Percentiles rank a stretch among this genome's conserved stretches.
Evolutionary conservation across 2,329 filamentous ascomycete genomes (phyloP).

Genomic region (Colletotrichum tropicicola): DNA sequence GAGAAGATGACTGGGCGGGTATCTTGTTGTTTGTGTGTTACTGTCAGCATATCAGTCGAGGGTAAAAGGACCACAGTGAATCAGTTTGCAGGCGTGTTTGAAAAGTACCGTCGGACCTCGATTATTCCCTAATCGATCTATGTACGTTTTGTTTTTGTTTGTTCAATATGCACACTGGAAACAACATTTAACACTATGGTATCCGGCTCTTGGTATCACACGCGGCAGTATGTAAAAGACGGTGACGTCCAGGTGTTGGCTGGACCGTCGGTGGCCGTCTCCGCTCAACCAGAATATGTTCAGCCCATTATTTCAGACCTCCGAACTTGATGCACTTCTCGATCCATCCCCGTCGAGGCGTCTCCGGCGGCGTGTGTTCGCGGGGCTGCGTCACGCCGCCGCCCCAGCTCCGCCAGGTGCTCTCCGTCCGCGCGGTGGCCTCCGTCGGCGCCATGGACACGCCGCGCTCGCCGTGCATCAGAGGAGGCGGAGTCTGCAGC

Average conservation of each 20-base stretch:
- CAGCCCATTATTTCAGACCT: slow-evolving; percentile 16
- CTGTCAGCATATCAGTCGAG: neutral
- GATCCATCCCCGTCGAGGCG: slow-evolving; percentile 23
- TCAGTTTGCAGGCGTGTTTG: too few species aligned
- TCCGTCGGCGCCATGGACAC: slow-evolving; percentile 29
- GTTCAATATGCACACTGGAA: slow-evolving; percentile 26
- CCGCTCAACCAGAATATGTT: neutral
- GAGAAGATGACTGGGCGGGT: neutral
- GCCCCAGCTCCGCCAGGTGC: slow-evolving; percentile 31
- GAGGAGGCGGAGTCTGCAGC: neutral
- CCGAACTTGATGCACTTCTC: slow-evolving; percentile 30
- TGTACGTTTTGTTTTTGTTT: neutral
- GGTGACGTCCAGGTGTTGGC: too few species aligned
- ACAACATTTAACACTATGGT: slow-evolving; percentile 15
- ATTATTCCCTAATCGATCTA: neutral
- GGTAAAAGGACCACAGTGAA: neutral
- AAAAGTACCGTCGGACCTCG: neutral
- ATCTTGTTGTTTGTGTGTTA: too few species aligned
- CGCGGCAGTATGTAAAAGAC: neutral
- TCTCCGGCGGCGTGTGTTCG: neutral
- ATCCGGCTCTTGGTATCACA: neutral
- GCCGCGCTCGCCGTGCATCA: slow-evolving; percentile 15
- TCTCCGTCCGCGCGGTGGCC: slow-evolving; percentile 17
- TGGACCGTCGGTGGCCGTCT: neutral
- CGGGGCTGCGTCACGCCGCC: slow-evolving; percentile 20